A percentile compares a stretch with the other conserved stretches of the same genome.
phyloP scores from a whole-genome alignment of 2,329 filamentous ascomycete genomes.

The Fusarium citri region DNA sequence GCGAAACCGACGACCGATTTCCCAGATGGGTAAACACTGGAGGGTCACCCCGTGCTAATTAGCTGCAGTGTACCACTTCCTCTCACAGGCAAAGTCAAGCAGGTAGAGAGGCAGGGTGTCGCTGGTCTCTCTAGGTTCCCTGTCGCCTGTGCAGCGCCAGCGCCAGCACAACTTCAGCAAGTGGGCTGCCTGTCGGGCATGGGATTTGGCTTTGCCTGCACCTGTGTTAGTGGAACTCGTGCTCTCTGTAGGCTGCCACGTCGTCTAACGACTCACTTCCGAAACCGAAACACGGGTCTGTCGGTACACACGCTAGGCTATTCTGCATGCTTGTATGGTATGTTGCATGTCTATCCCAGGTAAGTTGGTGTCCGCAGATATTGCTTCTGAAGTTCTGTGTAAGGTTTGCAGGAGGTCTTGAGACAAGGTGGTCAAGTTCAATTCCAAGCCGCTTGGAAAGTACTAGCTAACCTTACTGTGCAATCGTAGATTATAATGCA shows the following conservation, averaged over 20 bases:
- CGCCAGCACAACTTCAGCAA: conserved; percentile 17
- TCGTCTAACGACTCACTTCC: conserved; percentile 35
- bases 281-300: conserved; percentile 29
- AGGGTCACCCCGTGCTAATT: conserved; percentile 12
- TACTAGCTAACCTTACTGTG: neutral
- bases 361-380: neutral
- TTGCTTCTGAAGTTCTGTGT: neutral
- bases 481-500: neutral
- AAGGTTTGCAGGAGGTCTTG: neutral
- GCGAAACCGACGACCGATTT: conserved; percentile 16
- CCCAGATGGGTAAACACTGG: conserved; percentile 18
- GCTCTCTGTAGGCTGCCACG: conserved; percentile 38
- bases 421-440: conserved; percentile 12
- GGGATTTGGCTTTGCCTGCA: conserved; percentile 13
- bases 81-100: conserved; percentile 1
- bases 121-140: conserved; percentile 1
- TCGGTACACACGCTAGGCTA: conserved; percentile 13
- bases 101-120: neutral
- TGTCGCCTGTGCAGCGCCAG: conserved; percentile 14
- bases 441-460: neutral
- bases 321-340: conserved; percentile 1
- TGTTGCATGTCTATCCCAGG: conserved; percentile 1
- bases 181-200: conserved; percentile 15
- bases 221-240: conserved; percentile 21
- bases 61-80: neutral